Conservation (phyloP, 768 basidiomycete genomes). For the Lactifluus subvellereus region DNA sequence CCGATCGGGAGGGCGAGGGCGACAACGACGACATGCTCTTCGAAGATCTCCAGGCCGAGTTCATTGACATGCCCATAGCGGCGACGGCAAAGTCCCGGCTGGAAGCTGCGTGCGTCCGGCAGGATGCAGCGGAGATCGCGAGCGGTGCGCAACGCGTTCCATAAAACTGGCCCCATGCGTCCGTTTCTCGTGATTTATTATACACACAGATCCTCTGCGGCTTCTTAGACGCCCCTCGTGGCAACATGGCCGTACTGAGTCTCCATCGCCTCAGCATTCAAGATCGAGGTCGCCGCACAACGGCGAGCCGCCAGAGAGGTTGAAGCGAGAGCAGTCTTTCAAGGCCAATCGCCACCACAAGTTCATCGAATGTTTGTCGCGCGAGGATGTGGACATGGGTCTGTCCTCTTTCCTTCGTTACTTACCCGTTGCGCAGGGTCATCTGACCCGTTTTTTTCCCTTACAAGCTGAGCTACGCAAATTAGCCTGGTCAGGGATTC, state of each 20-base stretch:
- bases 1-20: not conserved
- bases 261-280: slow-evolving; percentile 8
- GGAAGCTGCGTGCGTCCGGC: slow-evolving; percentile 14
- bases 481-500: slow-evolving; percentile 93
- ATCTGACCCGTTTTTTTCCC: not conserved
- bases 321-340: slow-evolving; percentile 70
- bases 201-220: slow-evolving; percentile 20
- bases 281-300: slow-evolving; percentile 17
- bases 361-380: slow-evolving; percentile 72
- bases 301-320: slow-evolving; percentile 36
- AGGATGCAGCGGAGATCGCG: slow-evolving; percentile 24
- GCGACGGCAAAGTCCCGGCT: not conserved
- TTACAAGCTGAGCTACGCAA: slow-evolving; percentile 72
- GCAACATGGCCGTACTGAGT: not conserved
- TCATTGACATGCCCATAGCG: slow-evolving; percentile 19
- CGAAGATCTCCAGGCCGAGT: slow-evolving; percentile 20
- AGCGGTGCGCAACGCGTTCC: slow-evolving; percentile 10
- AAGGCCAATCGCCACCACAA: slow-evolving; percentile 72
- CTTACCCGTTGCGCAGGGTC: not conserved
- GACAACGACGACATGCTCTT: slow-evolving; percentile 19
- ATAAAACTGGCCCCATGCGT: not conserved
- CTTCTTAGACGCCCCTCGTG: slow-evolving; percentile 12
- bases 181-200: not conserved
- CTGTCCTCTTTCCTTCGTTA: slow-evolving; percentile 22
- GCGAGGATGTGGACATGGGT: slow-evolving; percentile 81